Base-by-base conservation (phyloP, 1,139 yeast genomes). In the Candida sp. region DNA sequence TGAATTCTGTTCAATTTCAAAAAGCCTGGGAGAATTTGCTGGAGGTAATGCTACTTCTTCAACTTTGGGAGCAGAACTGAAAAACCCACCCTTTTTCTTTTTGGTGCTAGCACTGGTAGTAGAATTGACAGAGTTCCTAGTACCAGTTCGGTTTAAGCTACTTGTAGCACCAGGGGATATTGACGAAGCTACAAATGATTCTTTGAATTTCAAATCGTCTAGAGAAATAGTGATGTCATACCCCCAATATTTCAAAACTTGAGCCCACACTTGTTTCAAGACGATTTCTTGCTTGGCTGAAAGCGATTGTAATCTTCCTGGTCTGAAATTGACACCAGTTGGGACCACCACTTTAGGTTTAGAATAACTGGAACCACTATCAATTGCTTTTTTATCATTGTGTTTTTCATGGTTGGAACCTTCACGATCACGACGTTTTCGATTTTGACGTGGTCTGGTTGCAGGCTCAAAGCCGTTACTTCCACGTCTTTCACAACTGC, bases 251-350 rank as follows among this genome's bases (percentile, higher is more conserved):
- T 62, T 64, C 42, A 72, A 57, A 15, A 64, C 35, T 43, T 63
- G 57, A 11, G 74, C 76, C 73, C 73, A 71, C 11, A 55, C 51
- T 48, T 73, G 79, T 51, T 73, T 73, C 45, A 69, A 55, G 11
- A 60, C 55, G 38, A 70, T 47, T 48, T 73, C 79, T 48, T 73
- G 75, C 9, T 68, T 74, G 21, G 66, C 66, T 40, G 58, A 60
- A 39, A 73, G 60, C 25, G 72, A 57, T 45, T 71, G 75, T 45
- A 73, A 64, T 52, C 78, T 64, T 5, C 73, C 76, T 4, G 72
- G 71, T 43, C 74, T 25, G 9, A 25, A 25, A 25, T 25, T 25
- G 29, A 25, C 9, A 6, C 29, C 29, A 6, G 29, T 25, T 6
- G 29, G 29, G 9, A 35, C 19, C 4, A 23, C 21, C 11, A 35